Percentiles rank a stretch among this genome's conserved stretches.
Conservation (phyloP, 148 eudicot genomes). For the Rheum nobile region DNA sequence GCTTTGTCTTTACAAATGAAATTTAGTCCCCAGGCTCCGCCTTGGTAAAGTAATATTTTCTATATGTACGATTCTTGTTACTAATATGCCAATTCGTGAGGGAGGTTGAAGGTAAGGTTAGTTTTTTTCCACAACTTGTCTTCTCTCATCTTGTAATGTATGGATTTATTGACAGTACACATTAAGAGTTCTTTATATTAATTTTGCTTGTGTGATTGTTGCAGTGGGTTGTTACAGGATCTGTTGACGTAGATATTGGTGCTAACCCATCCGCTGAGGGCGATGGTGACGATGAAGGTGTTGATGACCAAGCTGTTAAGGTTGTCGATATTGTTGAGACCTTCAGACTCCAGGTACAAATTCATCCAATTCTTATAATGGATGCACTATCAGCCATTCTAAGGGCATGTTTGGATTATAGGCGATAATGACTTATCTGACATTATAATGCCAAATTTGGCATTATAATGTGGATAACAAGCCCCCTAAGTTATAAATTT, state of each 20-base stretch:
- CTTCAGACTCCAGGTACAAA: conserved; percentile 54
- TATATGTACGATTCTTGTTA: too few relatives aligned
- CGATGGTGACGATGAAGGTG: conserved; percentile 59
- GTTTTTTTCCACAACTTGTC: neutral
- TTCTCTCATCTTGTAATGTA: too few relatives aligned
- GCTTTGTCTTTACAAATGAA: too few relatives aligned
- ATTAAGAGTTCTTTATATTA: neutral
- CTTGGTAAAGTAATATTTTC: too few relatives aligned
- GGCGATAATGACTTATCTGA: too few relatives aligned
- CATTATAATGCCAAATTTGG: too few relatives aligned
- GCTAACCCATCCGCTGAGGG: conserved; percentile 96
- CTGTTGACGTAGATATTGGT: conserved; percentile 70
- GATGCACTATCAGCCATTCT: neutral
- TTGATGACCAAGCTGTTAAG: conserved; percentile 45
- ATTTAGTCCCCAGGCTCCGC: too few relatives aligned
- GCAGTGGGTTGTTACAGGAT: conserved; percentile 80
- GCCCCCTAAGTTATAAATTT: too few relatives aligned
- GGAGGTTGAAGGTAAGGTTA: conserved; percentile 93
- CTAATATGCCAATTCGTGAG: too few relatives aligned
- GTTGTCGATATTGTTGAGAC: conserved; percentile 70
- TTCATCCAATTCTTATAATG: neutral
- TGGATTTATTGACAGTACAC: too few relatives aligned
- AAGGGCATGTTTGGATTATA: too few relatives aligned
- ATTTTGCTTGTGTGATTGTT: neutral
- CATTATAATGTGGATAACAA: too few relatives aligned